Percentiles rank a stretch among this genome's conserved stretches.
These are phyloP conservation scores for Eragrostis curvula DNA, from an alignment of 176 grass and related monocot species.

Conservation along the genomic window DNA sequence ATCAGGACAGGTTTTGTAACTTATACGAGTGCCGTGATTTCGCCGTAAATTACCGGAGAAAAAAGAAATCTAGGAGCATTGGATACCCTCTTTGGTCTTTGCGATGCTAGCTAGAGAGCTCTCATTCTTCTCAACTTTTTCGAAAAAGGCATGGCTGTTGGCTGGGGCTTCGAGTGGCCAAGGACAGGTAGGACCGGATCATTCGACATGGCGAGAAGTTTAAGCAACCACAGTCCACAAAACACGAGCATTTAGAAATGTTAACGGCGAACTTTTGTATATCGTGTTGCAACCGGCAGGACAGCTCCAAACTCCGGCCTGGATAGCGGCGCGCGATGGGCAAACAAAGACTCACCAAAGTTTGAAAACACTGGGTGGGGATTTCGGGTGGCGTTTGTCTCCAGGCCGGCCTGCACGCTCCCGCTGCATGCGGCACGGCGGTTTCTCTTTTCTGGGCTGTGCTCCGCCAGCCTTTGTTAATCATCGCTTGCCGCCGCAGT, in stretches of 20 bases:
- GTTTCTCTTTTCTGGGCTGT: not conserved
- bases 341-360: conserved; percentile 37
- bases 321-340: not conserved
- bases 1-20: not conserved
- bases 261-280: not conserved
- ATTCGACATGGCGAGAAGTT: conserved; percentile 21
- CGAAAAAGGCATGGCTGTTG: not conserved
- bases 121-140: not conserved
- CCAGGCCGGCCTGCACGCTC: conserved; percentile 38
- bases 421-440: conserved; percentile 46
- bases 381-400: conserved; percentile 33
- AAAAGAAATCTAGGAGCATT: not conserved
- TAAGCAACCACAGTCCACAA: not conserved
- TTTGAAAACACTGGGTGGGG: conserved; percentile 15
- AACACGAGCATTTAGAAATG: not conserved
- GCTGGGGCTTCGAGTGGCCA: not conserved
- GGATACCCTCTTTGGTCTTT: conserved; percentile 24
- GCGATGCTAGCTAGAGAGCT: not conserved
- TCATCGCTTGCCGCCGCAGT: conserved; percentile 1
- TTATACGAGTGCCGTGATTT: not conserved
- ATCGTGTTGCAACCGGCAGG: not conserved
- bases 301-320: not conserved
- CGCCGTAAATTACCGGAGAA: not conserved
- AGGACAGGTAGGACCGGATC: not conserved
- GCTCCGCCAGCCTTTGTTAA: not conserved